These are phyloP conservation scores for Pulveroboletus sp. DNA, from an alignment of 768 basidiomycete genomes.

Conservation along the genomic window DNA sequence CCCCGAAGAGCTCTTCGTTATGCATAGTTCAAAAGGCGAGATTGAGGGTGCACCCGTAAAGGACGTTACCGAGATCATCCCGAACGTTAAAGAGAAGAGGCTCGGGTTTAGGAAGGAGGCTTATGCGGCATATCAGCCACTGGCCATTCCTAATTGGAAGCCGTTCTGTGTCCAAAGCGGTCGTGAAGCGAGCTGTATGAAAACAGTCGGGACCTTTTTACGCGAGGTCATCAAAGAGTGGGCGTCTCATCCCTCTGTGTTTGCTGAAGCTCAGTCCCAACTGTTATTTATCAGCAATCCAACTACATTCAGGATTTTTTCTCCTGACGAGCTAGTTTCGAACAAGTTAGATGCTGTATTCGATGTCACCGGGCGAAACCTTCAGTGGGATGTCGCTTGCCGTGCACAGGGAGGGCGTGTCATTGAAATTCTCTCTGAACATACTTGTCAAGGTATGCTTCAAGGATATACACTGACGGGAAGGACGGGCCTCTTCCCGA, in stretches of 20 bases:
- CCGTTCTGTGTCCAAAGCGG: slow-evolving; percentile 50
- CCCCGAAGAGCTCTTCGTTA: slow-evolving; percentile 64
- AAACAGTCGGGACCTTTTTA: slow-evolving; percentile 57
- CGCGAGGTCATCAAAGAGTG: slow-evolving; percentile 55
- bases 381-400: slow-evolving; percentile 78
- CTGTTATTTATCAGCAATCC: slow-evolving; percentile 54
- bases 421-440: slow-evolving; percentile 86
- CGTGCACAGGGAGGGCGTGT: slow-evolving; percentile 77
- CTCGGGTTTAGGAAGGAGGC: slow-evolving; percentile 71
- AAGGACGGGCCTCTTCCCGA: slow-evolving; percentile 80
- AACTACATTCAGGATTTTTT: slow-evolving; percentile 80
- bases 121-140: slow-evolving; percentile 58
- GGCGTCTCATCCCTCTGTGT: slow-evolving; percentile 14
- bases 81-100: slow-evolving; percentile 51
- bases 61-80: slow-evolving; percentile 60
- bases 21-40: neutral
- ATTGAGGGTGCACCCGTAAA: slow-evolving; percentile 49
- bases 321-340: slow-evolving; percentile 83
- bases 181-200: slow-evolving; percentile 74
- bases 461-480: slow-evolving; percentile 94
- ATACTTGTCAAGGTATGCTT: slow-evolving; percentile 87
- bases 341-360: slow-evolving; percentile 88
- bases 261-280: neutral
- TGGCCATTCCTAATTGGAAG: slow-evolving; percentile 68
- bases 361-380: slow-evolving; percentile 63